These are phyloP conservation scores for Cryptosporidium canis DNA, from an alignment of 169 alveolate species.

Conservation along the genomic window DNA sequence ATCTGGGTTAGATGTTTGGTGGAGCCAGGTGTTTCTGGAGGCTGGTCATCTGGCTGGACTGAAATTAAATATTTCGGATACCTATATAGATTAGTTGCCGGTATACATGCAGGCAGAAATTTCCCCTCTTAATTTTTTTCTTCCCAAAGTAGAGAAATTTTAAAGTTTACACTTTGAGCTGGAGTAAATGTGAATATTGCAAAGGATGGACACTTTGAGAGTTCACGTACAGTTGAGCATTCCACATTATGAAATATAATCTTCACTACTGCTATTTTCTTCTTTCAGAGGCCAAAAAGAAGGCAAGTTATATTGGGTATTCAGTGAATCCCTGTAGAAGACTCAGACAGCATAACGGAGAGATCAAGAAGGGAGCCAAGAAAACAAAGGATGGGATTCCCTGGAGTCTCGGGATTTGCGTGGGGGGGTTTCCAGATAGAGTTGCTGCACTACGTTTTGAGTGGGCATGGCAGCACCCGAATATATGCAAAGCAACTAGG, in stretches of 20 bases:
- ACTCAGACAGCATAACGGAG: slow-evolving; percentile 84
- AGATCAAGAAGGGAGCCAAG: slow-evolving; percentile 82
- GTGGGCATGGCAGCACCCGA: slow-evolving; percentile 86
- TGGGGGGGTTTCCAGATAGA: slow-evolving; percentile 82
- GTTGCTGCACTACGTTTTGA: slow-evolving; percentile 83
- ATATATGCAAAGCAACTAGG: slow-evolving; percentile 48
- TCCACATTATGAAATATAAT: neutral
- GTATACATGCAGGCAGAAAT: neutral
- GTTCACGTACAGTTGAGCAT: neutral
- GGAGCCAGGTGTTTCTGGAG: neutral
- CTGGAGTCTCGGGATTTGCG: slow-evolving; percentile 80
- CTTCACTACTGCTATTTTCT: slow-evolving; percentile 53
- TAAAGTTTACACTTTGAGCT: neutral
- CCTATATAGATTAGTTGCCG: neutral
- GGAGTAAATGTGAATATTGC: neutral
- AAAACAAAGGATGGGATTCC: slow-evolving; percentile 80
- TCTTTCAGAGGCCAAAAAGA: slow-evolving; percentile 37
- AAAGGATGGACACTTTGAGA: neutral
- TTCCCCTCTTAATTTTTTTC: neutral
- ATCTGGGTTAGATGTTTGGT: neutral
- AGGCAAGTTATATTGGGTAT: slow-evolving; percentile 80
- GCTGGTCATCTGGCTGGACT: too few relatives aligned
- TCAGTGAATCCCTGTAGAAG: slow-evolving; percentile 81
- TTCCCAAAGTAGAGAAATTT: neutral
- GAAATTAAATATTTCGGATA: neutral